Conservation (phyloP, 2,329 filamentous ascomycete species). For the Talaromyces rugulosus region DNA sequence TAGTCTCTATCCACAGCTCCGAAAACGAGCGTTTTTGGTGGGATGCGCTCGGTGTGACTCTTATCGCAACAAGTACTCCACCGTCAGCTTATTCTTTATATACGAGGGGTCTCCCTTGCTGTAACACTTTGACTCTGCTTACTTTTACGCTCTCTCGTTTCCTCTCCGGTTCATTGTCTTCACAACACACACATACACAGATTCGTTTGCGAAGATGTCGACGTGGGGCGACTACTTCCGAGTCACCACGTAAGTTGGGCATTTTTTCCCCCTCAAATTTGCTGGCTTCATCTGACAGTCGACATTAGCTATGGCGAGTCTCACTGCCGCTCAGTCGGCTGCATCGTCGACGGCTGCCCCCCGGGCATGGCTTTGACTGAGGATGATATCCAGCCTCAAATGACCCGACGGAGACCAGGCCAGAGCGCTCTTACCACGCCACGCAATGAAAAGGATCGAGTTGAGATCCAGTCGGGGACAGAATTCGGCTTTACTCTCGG, state of each 20-base stretch:
- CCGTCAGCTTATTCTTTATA: constrained; percentile 1
- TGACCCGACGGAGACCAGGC: constrained; percentile 83
- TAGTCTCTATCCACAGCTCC: background rate
- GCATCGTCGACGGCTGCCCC: constrained; percentile 89
- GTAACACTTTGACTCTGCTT: background rate
- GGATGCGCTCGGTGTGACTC: background rate
- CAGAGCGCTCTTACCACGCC: constrained; percentile 89
- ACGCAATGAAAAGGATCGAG: constrained; percentile 84
- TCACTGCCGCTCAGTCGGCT: constrained; percentile 88
- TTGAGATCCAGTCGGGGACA: constrained; percentile 88
- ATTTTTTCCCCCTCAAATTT: background rate
- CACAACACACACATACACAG: background rate
- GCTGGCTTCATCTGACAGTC: background rate
- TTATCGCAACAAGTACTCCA: background rate
- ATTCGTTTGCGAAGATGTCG: constrained; percentile 57
- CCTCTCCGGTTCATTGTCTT: background rate
- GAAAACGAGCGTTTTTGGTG: background rate
- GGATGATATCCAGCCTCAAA: constrained; percentile 86
- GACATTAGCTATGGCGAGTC: constrained; percentile 69
- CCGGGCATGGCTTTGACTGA: constrained; percentile 83
- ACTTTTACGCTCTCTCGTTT: background rate
- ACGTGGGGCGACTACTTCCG: constrained; percentile 79
- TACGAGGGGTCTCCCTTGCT: background rate
- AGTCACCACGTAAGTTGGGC: constrained; percentile 67
- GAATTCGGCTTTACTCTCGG: constrained; percentile 87